Conservation (phyloP, 306 rosid genomes). For the Erythrophleum fordii region DNA sequence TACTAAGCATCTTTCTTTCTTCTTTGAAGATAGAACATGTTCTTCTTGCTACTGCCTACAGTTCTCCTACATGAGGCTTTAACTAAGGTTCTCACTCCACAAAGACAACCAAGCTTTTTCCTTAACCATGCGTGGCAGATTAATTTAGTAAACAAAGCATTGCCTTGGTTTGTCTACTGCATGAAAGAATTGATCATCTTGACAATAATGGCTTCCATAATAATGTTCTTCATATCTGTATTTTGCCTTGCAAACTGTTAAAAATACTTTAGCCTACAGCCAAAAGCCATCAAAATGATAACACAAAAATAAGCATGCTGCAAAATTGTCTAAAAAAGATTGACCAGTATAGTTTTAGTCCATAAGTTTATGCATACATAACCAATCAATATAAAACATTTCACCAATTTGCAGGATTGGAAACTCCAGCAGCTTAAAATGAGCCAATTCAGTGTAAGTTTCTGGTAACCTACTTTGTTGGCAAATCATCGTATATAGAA, state of each 20-base stretch:
- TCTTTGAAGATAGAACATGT: background rate
- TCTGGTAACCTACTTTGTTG: background rate
- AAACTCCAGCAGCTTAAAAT: slow-evolving; percentile 15
- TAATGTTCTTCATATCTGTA: background rate
- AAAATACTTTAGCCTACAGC: background rate
- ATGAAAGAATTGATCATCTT: background rate
- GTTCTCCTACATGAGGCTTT: background rate
- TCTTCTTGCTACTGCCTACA: background rate
- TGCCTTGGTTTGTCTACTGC: background rate
- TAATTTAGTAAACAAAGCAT: slow-evolving; percentile 5
- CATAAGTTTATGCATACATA: background rate
- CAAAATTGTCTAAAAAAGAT: background rate
- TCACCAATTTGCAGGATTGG: background rate
- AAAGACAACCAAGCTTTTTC: background rate
- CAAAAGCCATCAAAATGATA: background rate
- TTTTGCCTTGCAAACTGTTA: background rate
- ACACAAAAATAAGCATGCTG: background rate
- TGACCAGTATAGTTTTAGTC: background rate
- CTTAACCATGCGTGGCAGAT: background rate
- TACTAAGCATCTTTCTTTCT: background rate
- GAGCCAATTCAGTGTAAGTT: background rate
- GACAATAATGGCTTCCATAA: background rate
- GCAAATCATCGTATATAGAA: background rate
- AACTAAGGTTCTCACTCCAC: background rate
- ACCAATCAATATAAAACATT: slow-evolving; percentile 10